Conservation (phyloP, 2,329 filamentous ascomycete species). For the Fonsecaea erecta region DNA sequence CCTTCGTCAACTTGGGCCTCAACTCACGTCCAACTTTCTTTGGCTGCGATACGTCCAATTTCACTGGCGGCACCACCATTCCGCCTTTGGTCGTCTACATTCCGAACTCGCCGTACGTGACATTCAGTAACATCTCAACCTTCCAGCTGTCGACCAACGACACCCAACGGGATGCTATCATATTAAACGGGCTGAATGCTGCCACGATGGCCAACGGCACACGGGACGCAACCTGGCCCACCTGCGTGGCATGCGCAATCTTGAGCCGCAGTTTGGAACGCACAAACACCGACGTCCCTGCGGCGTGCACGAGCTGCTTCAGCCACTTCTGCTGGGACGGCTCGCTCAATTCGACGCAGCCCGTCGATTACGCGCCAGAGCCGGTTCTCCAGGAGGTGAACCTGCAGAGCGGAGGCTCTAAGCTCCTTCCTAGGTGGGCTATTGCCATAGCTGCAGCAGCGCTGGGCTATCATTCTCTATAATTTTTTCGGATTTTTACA, state of each 20-base stretch:
- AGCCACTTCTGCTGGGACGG: slow-evolving; percentile 90
- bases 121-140: slow-evolving; percentile 71
- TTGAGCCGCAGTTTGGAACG: slow-evolving; percentile 75
- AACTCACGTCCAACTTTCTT: slow-evolving; percentile 80
- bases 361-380: slow-evolving; percentile 57
- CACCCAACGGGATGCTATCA: slow-evolving; percentile 73
- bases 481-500: background rate
- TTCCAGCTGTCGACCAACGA: slow-evolving; percentile 35
- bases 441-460: slow-evolving; percentile 17
- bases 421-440: slow-evolving; percentile 20
- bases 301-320: slow-evolving; percentile 78
- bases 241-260: slow-evolving; percentile 87
- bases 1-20: slow-evolving; percentile 76
- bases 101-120: slow-evolving; percentile 80
- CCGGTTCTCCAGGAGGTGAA: slow-evolving; percentile 18
- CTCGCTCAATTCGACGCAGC: slow-evolving; percentile 64
- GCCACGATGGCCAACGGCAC: slow-evolving; percentile 84
- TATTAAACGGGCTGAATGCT: slow-evolving; percentile 82
- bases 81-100: slow-evolving; percentile 87
- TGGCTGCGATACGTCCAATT: slow-evolving; percentile 72
- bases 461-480: slow-evolving; percentile 20
- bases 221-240: slow-evolving; percentile 73
- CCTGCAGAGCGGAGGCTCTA: slow-evolving; percentile 15
- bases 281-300: slow-evolving; percentile 70
- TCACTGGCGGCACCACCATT: slow-evolving; percentile 56